A percentile compares a stretch with the other conserved stretches of the same genome.
Evolutionary conservation across 2,329 filamentous ascomycete genomes (phyloP).

Genomic region (Alternaria gansuensis): DNA sequence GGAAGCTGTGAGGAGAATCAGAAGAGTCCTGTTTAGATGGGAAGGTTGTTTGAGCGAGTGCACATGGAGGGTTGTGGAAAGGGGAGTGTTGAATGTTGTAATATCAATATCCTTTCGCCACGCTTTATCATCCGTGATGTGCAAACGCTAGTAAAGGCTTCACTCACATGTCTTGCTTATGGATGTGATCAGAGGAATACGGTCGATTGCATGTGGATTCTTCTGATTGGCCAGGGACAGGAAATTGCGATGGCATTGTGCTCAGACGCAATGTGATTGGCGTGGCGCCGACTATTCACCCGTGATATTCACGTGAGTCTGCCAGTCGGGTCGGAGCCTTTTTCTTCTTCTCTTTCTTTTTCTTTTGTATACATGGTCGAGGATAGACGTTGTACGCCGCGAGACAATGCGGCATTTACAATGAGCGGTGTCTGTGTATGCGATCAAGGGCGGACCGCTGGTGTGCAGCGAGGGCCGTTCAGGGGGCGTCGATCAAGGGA

Average conservation of each 20-base stretch:
- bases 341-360: slow-evolving; percentile 1
- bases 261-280: slow-evolving; percentile 16
- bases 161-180: not conserved
- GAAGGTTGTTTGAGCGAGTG: not conserved
- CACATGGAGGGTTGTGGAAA: not conserved
- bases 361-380: not conserved
- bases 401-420: slow-evolving; percentile 2
- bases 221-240: slow-evolving; percentile 13
- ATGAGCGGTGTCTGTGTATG: slow-evolving; percentile 8
- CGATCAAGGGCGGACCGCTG: not conserved
- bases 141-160: not conserved
- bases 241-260: slow-evolving; percentile 17
- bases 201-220: not conserved
- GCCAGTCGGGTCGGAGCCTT: not conserved
- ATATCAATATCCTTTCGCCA: not conserved
- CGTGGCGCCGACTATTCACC: slow-evolving; percentile 4
- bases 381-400: not conserved
- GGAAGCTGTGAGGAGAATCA: slow-evolving; percentile 29
- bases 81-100: not conserved
- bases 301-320: slow-evolving; percentile 5
- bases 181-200: not conserved
- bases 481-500: not conserved
- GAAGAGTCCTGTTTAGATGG: slow-evolving; percentile 36
- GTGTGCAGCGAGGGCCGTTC: slow-evolving; percentile 5
- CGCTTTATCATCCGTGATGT: not conserved